Base-by-base conservation (phyloP, 2,329 filamentous ascomycete genomes). In the Hypoxylon sp. region DNA sequence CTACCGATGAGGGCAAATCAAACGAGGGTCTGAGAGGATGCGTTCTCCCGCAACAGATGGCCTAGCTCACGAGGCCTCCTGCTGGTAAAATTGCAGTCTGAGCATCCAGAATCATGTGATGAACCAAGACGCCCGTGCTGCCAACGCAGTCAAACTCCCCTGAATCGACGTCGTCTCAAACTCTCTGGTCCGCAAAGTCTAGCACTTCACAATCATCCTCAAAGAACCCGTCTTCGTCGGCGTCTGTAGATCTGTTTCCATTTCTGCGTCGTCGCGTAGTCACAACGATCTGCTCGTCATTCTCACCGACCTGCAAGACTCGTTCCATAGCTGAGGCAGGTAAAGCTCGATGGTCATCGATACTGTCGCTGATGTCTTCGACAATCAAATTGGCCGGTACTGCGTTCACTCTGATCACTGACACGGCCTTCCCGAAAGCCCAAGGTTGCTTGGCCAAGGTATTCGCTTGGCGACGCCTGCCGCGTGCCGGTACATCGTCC, bases 181-280 rank as follows among this genome's bases (percentile, higher is more conserved):
- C 87, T 74, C 87, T 80, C 78, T 89, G 87, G 71, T 88, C 87
- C 22, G 93, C 91, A 84, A 95, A 96, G 79, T 97, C 93, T 66
- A 97, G 84, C 59, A 97, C 91, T 76, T 97, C 93, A 70, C 92
- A 95, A 74, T 96, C 93, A 75, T 97, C 92, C 78, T 97, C 93
- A 72, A 97, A 97, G 77, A 97, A 96, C 2, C 90, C 91, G 57
- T 90, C 88, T 59, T 92, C 90, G 46, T 89, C 88, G 39, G 77
- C 74, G 28, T 81, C 80, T 15, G 79, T 76, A 37, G 79, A 75
- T 54, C 84, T 81, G 52, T 81, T 82, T 39, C 82, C 80, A 41
- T 84, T 87, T 71, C 87, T 86, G 62, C 91, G 87, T 54, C 91
- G 84, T 64, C 92, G 85, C 2, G 92, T 94, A 15, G 91, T 96